phyloP scores from a whole-genome alignment of 1,284 basidiomycete species.

The Mycosarcoma maydis region DNA sequence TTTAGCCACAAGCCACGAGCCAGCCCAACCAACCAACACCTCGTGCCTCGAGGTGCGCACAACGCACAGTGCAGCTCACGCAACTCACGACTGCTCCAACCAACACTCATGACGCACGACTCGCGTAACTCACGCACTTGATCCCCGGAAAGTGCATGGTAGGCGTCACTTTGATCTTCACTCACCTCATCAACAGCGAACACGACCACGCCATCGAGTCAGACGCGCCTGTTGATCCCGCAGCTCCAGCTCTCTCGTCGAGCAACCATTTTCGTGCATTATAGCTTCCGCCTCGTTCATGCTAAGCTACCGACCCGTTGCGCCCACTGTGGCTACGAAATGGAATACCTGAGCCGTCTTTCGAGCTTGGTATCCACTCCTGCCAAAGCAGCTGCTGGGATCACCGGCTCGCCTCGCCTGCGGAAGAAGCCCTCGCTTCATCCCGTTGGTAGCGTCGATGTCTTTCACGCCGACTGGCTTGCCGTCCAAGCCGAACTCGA shows the following conservation, averaged over 20 bases:
- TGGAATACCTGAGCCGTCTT: slow-evolving; percentile 48
- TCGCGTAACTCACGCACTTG: no score
- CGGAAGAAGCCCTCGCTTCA: slow-evolving; percentile 41
- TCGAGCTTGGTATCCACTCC: slow-evolving; percentile 44
- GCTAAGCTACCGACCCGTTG: background rate
- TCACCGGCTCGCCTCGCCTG: slow-evolving; percentile 24
- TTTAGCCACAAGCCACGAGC: background rate
- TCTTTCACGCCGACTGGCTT: slow-evolving; percentile 47
- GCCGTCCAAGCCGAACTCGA: slow-evolving; percentile 68
- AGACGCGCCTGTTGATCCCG: no score
- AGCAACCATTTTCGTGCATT: no score
- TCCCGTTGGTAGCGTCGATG: slow-evolving; percentile 41
- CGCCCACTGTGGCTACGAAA: slow-evolving; percentile 22
- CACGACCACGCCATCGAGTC: no score
- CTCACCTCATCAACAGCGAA: no score
- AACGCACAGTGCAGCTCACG: no score
- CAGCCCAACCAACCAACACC: background rate
- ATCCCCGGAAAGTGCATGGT: no score
- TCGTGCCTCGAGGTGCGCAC: background rate
- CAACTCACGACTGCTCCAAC: background rate
- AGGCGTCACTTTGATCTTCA: no score
- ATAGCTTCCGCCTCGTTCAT: slow-evolving; percentile 2
- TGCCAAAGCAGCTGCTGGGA: slow-evolving; percentile 29
- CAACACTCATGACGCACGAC: slow-evolving; percentile 1
- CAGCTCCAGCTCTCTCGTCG: no score